Evolutionary conservation across 495 filamentous ascomycete species (phyloP).

Genomic region (Parachaetomium inaequale): DNA sequence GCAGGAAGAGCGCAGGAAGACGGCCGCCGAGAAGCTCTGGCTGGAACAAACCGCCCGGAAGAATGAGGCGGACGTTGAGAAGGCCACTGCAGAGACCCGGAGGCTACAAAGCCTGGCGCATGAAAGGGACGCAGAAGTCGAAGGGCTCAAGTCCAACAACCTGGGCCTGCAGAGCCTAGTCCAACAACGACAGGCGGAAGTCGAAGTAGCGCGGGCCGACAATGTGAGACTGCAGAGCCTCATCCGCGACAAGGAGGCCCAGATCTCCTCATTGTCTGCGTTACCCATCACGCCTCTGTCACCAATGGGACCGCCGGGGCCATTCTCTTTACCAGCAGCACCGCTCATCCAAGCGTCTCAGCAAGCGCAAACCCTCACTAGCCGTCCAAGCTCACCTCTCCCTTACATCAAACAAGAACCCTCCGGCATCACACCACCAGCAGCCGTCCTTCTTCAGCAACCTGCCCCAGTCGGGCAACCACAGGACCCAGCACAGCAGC

Average conservation of each 20-base stretch:
- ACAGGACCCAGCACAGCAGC: not conserved
- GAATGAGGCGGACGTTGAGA: not conserved
- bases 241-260: not conserved
- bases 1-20: not conserved
- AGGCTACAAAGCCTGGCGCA: not conserved
- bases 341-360: not conserved
- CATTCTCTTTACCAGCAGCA: not conserved
- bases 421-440: not conserved
- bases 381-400: not conserved
- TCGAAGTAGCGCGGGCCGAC: not conserved
- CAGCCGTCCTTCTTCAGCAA: not conserved
- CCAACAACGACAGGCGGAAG: not conserved
- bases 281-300: not conserved
- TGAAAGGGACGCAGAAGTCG: not conserved
- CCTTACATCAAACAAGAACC: constrained; percentile 1
- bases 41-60: not conserved
- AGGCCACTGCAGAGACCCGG: not conserved
- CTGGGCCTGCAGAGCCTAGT: not conserved
- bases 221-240: not conserved
- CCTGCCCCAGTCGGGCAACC: not conserved
- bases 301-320: not conserved
- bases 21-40: not conserved
- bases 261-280: not conserved
- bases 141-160: not conserved
- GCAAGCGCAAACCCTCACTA: not conserved